Evolutionary conservation across 2,329 filamentous ascomycete species (phyloP).

Genomic region (Aspergillus spinulosporus): DNA sequence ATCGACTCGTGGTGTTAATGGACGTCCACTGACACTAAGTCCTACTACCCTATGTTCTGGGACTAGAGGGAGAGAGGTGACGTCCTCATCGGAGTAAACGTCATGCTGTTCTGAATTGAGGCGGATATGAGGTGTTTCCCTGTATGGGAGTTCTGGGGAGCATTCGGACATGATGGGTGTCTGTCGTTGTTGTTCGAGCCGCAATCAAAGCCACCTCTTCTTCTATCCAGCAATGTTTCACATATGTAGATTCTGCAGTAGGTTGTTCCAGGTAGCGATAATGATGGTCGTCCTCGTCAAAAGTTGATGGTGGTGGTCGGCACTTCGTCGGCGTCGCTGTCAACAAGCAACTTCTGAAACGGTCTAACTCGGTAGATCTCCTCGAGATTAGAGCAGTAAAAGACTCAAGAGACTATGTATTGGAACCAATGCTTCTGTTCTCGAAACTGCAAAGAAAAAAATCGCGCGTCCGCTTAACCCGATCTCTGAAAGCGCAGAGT

Average conservation of each 20-base stretch:
- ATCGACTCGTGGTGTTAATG: constrained; percentile 20
- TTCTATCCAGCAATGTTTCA: background rate
- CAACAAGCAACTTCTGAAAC: constrained; percentile 1
- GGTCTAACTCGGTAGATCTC: too few relatives aligned
- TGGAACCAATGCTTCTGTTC: too few relatives aligned
- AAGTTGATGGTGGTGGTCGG: background rate
- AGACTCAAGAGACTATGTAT: background rate
- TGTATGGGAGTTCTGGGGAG: background rate
- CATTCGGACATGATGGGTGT: constrained; percentile 13
- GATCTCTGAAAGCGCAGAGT: background rate
- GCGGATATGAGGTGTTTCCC: constrained; percentile 58
- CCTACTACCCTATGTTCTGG: constrained; percentile 21
- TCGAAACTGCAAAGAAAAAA: background rate
- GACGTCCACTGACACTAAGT: constrained; percentile 14
- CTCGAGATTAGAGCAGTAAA: background rate
- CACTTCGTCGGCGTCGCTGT: background rate
- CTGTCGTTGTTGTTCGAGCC: background rate
- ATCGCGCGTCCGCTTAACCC: background rate
- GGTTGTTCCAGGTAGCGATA: background rate
- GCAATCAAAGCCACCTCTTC: background rate
- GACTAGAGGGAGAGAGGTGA: constrained; percentile 26
- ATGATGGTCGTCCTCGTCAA: background rate
- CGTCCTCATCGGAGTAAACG: constrained; percentile 37
- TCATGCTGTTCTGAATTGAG: constrained; percentile 63
- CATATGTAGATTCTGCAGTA: background rate